phyloP scores from a whole-genome alignment of 352 stramenopile genomes.

The Phytophthora cajani region DNA sequence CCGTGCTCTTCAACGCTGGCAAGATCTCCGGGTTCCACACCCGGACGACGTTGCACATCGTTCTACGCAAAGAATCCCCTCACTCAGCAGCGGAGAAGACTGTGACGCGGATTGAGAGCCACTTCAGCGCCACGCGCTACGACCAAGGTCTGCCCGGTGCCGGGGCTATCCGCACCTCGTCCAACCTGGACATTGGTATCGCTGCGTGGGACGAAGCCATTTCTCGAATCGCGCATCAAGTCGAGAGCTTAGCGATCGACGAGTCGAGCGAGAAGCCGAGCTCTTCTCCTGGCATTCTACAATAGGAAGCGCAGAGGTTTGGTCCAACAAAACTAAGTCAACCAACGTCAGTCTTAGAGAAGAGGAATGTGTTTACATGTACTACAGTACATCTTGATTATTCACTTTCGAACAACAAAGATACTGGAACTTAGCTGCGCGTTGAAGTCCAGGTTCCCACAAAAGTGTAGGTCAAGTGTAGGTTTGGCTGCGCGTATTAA shows the following conservation, averaged over 20 bases:
- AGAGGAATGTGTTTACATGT: neutral
- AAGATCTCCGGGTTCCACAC: conserved; percentile 2
- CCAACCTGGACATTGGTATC: conserved; percentile 18
- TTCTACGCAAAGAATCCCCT: conserved; percentile 5
- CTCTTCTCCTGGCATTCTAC: neutral
- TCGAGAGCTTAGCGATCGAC: conserved; percentile 37
- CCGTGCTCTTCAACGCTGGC: conserved; percentile 3
- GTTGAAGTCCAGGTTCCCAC: no score
- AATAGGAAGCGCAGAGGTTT: no score
- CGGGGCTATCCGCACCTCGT: neutral
- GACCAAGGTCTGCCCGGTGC: neutral
- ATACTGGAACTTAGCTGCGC: neutral
- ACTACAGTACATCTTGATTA: neutral
- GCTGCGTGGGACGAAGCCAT: conserved; percentile 27
- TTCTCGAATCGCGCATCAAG: conserved; percentile 24
- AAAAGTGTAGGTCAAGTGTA: neutral
- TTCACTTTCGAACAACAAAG: neutral
- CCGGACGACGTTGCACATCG: conserved; percentile 21
- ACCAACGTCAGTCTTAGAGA: no score
- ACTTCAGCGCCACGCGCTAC: conserved; percentile 24
- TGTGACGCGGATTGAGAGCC: conserved; percentile 19
- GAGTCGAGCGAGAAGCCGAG: conserved; percentile 9
- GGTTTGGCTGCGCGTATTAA: neutral
- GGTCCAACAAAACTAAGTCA: no score
- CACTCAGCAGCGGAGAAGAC: neutral